phyloP scores from a whole-genome alignment of 2,329 filamentous ascomycete species.

The Trichoderma koningiopsis region DNA sequence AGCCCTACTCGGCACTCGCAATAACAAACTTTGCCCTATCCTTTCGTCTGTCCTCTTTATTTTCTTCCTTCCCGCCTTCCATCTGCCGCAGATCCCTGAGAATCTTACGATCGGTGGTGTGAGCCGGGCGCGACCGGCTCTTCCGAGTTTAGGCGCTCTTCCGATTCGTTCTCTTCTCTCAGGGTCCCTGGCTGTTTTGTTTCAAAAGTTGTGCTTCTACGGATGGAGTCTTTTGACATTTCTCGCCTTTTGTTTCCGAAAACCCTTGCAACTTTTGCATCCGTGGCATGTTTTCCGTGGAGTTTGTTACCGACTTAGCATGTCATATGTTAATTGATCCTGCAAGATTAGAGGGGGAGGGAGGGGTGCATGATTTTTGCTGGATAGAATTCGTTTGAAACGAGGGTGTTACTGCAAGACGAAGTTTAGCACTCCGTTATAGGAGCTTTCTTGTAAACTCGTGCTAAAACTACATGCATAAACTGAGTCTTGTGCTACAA shows the following conservation, averaged over 20 bases:
- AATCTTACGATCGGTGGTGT: slow-evolving; percentile 24
- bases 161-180: slow-evolving; percentile 9
- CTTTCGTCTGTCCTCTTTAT: background rate
- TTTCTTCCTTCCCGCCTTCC: background rate
- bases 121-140: slow-evolving; percentile 22
- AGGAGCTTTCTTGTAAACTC: background rate
- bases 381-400: background rate
- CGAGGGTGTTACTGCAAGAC: background rate
- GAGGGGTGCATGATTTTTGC: background rate
- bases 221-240: background rate
- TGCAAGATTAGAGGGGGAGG: background rate
- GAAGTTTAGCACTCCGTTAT: background rate
- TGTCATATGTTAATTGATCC: slow-evolving; percentile 7
- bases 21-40: background rate
- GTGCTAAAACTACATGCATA: background rate
- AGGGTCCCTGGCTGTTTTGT: slow-evolving; percentile 1
- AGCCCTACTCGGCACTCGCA: slow-evolving; percentile 16
- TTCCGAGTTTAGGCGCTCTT: slow-evolving; percentile 4
- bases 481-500: background rate
- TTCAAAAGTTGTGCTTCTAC: background rate
- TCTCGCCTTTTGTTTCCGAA: background rate
- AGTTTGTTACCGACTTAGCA: background rate
- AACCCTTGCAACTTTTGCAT: background rate
- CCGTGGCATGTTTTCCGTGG: slow-evolving; percentile 5
- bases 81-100: slow-evolving; percentile 9